Conservation (phyloP, 2,329 filamentous ascomycete genomes). For the Fusarium camptoceras region DNA sequence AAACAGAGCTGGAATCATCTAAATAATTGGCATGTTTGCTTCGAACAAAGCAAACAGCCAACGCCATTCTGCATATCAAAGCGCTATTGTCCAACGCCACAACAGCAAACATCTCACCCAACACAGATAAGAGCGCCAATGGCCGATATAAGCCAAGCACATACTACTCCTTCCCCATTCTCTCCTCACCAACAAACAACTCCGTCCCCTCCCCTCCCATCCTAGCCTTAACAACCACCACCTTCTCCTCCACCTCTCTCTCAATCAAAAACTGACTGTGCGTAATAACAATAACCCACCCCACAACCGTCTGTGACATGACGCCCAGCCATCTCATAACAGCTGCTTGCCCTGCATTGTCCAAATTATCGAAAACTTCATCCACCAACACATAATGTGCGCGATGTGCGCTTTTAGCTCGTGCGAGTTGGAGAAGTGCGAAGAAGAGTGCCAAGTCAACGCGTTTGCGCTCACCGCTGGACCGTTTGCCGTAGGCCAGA, state of each 20-base stretch:
- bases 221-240: conserved; percentile 19
- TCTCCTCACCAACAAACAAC: neutral
- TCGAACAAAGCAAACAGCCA: neutral
- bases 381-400: conserved; percentile 40
- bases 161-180: neutral
- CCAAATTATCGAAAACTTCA: conserved; percentile 40
- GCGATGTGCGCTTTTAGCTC: conserved; percentile 31
- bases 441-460: conserved; percentile 42
- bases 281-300: conserved; percentile 39
- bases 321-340: conserved; percentile 30
- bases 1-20: fast-evolving
- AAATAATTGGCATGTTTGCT: neutral
- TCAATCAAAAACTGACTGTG: conserved; percentile 35
- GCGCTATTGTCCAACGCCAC: neutral
- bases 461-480: conserved; percentile 38
- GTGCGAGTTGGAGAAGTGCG: conserved; percentile 30
- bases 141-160: neutral
- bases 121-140: too few relatives aligned
- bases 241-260: conserved; percentile 20
- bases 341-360: conserved; percentile 33
- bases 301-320: conserved; percentile 18
- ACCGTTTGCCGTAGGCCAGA: conserved; percentile 34
- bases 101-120: neutral
- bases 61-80: neutral
- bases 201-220: conserved; percentile 34